Conservation (phyloP, 306 rosid species). For the Carpinus fangiana region DNA sequence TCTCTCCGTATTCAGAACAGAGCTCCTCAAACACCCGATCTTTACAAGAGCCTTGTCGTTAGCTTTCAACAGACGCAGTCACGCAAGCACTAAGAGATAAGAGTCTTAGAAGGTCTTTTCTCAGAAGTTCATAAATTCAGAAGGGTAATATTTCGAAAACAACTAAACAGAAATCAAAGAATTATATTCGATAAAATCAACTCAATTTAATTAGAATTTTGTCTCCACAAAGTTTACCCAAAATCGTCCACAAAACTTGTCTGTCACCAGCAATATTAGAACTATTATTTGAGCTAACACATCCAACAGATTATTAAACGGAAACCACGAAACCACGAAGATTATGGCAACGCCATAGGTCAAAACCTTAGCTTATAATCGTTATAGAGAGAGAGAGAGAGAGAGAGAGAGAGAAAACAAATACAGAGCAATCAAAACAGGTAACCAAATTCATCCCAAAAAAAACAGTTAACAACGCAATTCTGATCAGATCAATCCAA, state of each 20-base stretch:
- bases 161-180: background rate
- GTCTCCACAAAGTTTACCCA: too few species aligned
- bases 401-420: background rate
- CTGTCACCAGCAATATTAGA: background rate
- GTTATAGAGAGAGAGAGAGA: background rate
- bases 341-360: background rate
- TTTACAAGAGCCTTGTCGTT: too few species aligned
- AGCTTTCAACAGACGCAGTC: too few species aligned
- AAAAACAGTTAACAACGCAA: background rate
- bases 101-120: too few species aligned
- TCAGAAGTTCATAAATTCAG: too few species aligned
- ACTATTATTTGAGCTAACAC: background rate
- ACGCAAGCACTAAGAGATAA: too few species aligned
- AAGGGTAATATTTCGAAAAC: background rate
- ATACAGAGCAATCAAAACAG: background rate
- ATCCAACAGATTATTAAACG: background rate
- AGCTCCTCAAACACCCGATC: too few species aligned
- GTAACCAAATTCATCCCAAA: background rate
- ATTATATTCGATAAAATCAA: too few species aligned
- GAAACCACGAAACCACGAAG: background rate
- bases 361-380: background rate
- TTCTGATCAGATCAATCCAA: background rate
- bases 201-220: too few species aligned
- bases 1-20: too few species aligned
- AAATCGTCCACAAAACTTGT: background rate